Base-by-base conservation (phyloP, 2,329 filamentous ascomycete genomes). In the Fusarium sp. region DNA sequence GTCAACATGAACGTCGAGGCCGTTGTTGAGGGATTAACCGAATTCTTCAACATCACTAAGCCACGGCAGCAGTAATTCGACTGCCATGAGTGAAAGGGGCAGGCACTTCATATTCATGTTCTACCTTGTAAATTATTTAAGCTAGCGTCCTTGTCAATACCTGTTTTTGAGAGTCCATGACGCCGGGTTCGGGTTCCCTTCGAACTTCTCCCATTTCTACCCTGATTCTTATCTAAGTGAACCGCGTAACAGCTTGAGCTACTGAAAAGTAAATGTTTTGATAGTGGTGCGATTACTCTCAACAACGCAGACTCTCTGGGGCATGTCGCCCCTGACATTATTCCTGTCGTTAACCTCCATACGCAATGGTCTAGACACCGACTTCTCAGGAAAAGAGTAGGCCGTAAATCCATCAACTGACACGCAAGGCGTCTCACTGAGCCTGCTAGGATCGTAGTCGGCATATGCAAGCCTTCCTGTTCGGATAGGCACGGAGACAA, bases 1-100 rank as follows among this genome's bases (percentile, higher is more conserved):
- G 93, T 97, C 70, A 94, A 95, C 77, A 94, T 96, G 89, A 96
- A 97, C 77, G 93, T 96, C 6, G 92, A 94, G 78, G 91, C 94
- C 1, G 92, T 95, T 38, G 93, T 95, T 56, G 90, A 93, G 78
- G 94, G 94, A 0, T 82, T 97, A 79, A 90, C 91, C 44, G 90
- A 95, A 80, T 94, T 96, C 72, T 96, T 96, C 78, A 88, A 92
- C 78, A 91, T 93, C 68, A 92, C 90, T 14, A 92, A 91, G 80
- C 85, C 87, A 61, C 89, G 83, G 54, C 84, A 84, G 69, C 84
- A 84, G 69, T 83, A 69, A 26, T 17, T 42, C 13, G 26, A 42
- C 28, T 28, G 51, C 39, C 41, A 28, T 28, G 54, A 33, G 33
- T 14, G 18, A 33, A 44, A 41, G 38, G 35, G 26, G 28, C 36